Base-by-base conservation (phyloP, 495 filamentous ascomycete genomes). In the Mytilinidion resinicola region DNA sequence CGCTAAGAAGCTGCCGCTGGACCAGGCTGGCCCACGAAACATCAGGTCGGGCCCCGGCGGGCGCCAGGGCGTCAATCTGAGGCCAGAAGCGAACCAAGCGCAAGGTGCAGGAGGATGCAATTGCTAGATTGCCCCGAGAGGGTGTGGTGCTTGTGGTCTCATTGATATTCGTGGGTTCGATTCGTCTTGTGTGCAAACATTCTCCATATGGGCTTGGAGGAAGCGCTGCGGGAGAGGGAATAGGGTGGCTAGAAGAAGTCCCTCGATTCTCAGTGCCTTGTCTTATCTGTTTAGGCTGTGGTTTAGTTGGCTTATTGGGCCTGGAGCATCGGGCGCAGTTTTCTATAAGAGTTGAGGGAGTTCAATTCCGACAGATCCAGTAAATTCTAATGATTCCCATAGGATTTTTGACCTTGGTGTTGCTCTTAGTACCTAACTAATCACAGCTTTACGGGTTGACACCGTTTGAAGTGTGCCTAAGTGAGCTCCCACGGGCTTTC, bases 1-100 rank as follows among this genome's bases (percentile, higher is more conserved):
- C 64, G 93, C 93, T 38, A 92, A 88, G 87, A 96, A 96, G 73
- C 77, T 98, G 56, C 93, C 93, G 30, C 84, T 98, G 57, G 93
- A 97, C 63, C 93, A 96, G 71, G 91, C 85, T 49, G 91, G 90
- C 14, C 90, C 91, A 33, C 83, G 91, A 66, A 88, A 88, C 67
- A 76, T 88, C 62, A 80, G 91, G 60, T 78, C 86, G 34, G 85
- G 85, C 57, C 85, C 85, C 55, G 70, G 56, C 61, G 25, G 25
- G 25, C 79, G 89, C 68, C 85, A 85, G 49, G 89, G 89, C 43
- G 90, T 95, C 43, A 89, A 88, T 66, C 77, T 95, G 62, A 79
- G 85, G 59, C 87, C 87, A 19, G 90, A 95, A 67, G 78, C 85
- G 48, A 77, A 84, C 39, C 85, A 85, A 58, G 92, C 89, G 48